Conservation (phyloP, 352 stramenopile species). For the Globisporangium splendens region DNA sequence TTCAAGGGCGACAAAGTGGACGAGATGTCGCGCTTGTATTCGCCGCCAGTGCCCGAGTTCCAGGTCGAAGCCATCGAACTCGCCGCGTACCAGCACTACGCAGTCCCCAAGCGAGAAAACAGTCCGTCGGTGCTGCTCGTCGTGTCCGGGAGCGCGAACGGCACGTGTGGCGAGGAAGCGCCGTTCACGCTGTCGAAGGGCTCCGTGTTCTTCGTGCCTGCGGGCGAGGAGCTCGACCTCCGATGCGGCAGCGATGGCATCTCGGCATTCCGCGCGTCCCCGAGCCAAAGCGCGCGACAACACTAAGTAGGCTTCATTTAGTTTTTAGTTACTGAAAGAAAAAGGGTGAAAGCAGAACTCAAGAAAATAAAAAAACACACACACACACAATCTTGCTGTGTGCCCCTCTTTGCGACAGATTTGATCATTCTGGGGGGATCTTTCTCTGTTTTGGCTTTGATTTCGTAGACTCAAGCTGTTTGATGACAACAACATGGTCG, state of each 20-base stretch:
- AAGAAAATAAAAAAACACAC: too few species aligned
- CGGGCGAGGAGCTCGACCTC: conserved; percentile 37
- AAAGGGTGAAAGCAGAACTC: neutral
- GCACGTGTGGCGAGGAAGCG: neutral
- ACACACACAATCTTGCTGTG: too few species aligned
- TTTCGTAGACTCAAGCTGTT: neutral
- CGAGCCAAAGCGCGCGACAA: conserved; percentile 39
- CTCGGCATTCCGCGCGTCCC: conserved; percentile 41
- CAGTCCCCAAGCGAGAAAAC: conserved; percentile 22
- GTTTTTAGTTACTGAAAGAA: conserved; percentile 6
- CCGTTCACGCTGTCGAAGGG: conserved; percentile 19
- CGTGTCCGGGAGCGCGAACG: conserved; percentile 28
- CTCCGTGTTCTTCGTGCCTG: conserved; percentile 52
- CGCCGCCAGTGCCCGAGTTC: conserved; percentile 89
- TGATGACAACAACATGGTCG: too few species aligned
- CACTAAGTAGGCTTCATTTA: neutral
- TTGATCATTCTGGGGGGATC: neutral
- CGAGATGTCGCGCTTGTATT: conserved; percentile 78
- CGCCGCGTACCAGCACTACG: conserved; percentile 30
- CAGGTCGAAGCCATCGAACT: conserved; percentile 76
- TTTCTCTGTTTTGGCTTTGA: neutral
- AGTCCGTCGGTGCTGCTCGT: conserved; percentile 59
- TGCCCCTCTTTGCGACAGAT: neutral
- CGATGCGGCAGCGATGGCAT: conserved; percentile 31
- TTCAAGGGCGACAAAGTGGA: conserved; percentile 49